Evolutionary conservation across 352 stramenopile species (phyloP).

Genomic region (Pythium sukuiense): DNA sequence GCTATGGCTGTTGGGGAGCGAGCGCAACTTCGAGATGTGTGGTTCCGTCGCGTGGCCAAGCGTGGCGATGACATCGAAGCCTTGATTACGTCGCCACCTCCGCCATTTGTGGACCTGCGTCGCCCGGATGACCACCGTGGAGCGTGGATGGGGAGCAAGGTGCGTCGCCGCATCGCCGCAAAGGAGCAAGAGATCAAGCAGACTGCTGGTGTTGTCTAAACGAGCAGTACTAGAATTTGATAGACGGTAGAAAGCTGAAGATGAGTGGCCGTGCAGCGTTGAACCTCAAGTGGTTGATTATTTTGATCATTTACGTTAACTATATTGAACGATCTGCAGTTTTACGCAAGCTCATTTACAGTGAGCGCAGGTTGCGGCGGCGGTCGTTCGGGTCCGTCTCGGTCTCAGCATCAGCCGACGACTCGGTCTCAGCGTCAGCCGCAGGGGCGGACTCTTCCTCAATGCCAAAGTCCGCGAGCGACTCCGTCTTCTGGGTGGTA

Average conservation of each 20-base stretch:
- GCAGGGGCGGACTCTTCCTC: background rate
- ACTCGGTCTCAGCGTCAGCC: background rate
- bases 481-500: background rate
- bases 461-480: background rate
- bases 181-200: slow-evolving; percentile 30
- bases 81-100: slow-evolving; percentile 24
- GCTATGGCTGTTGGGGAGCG: slow-evolving; percentile 31
- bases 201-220: slow-evolving; percentile 8
- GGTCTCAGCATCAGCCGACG: background rate
- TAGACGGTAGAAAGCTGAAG: background rate
- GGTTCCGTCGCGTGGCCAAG: slow-evolving; percentile 39
- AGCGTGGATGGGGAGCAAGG: slow-evolving; percentile 39
- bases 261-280: too few species aligned
- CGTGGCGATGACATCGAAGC: slow-evolving; percentile 23
- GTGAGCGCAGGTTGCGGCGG: slow-evolving; percentile 18
- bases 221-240: background rate
- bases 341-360: background rate
- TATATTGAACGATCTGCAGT: too few species aligned
- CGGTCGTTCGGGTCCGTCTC: background rate
- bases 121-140: slow-evolving; percentile 36
- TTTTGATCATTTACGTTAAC: too few species aligned
- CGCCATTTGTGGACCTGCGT: slow-evolving; percentile 31
- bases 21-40: slow-evolving; percentile 29
- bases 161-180: slow-evolving; percentile 25
- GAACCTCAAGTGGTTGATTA: too few species aligned